A percentile compares a stretch with the other conserved stretches of the same genome.
Conservation (phyloP, 305 asterid genomes). For the Vinca major region DNA sequence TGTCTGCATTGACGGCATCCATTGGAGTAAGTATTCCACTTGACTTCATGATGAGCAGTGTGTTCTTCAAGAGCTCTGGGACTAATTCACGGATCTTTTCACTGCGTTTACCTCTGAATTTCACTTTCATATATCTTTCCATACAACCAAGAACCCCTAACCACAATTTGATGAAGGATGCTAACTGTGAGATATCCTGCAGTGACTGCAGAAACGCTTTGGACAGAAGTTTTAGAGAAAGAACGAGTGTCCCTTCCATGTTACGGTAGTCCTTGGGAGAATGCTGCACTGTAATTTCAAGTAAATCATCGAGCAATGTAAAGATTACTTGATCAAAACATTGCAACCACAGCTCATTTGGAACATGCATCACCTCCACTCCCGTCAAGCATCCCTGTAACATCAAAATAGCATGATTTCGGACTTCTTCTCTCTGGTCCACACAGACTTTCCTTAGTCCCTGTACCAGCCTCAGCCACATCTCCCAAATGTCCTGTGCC, state of each 20-base stretch:
- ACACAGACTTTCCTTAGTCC: conserved; percentile 68
- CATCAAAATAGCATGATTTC: conserved; percentile 60
- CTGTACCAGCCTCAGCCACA: conserved; percentile 92
- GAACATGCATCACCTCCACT: conserved; percentile 52
- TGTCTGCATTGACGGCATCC: conserved; percentile 43
- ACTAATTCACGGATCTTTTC: conserved; percentile 75
- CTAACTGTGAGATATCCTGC: conserved; percentile 39
- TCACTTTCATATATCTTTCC: conserved; percentile 56
- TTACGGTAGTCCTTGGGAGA: conserved; percentile 68
- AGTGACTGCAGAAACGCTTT: conserved; percentile 61
- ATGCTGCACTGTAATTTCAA: conserved; percentile 51
- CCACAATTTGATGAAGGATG: conserved; percentile 74
- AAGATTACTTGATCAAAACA: conserved; percentile 68
- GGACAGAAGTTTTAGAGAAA: conserved; percentile 61
- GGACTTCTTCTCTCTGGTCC: conserved; percentile 75
- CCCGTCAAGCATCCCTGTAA: conserved; percentile 72
- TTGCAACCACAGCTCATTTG: conserved; percentile 59
- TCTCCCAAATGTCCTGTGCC: conserved; percentile 74
- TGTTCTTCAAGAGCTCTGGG: conserved; percentile 89
- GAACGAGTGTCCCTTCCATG: conserved; percentile 61
- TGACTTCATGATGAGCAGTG: conserved; percentile 65
- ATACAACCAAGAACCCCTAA: conserved; percentile 43
- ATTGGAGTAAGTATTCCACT: conserved; percentile 55
- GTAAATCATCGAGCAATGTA: conserved; percentile 62
- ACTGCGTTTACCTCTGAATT: conserved; percentile 63